A percentile compares a stretch with the other conserved stretches of the same genome.
Conservation (phyloP, 2,329 filamentous ascomycete genomes). For the Periconia sp. region DNA sequence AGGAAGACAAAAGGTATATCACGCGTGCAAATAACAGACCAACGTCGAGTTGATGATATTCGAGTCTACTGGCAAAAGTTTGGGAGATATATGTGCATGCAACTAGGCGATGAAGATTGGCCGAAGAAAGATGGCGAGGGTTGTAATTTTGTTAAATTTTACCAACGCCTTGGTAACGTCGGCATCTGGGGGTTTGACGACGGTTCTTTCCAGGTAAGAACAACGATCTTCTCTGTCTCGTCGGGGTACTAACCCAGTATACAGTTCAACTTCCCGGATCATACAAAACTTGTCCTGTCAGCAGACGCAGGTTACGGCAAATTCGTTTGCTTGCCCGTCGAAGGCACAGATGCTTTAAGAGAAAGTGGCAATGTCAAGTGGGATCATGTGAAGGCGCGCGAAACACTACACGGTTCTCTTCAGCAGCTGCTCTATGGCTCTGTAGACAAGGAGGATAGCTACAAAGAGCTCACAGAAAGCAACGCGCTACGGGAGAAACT, state of each 20-base stretch:
- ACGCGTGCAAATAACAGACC: constrained; percentile 65
- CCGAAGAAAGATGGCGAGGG: constrained; percentile 53
- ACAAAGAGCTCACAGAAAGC: constrained; percentile 65
- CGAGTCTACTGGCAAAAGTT: constrained; percentile 71
- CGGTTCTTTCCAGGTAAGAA: constrained; percentile 73
- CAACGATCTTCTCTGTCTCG: constrained; percentile 1
- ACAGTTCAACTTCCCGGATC: constrained; percentile 85
- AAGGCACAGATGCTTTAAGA: constrained; percentile 70
- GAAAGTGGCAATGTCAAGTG: constrained; percentile 67
- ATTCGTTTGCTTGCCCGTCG: constrained; percentile 77
- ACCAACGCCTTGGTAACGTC: constrained; percentile 80
- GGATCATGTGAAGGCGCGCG: constrained; percentile 71
- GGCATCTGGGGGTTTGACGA: constrained; percentile 83
- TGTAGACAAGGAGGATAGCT: constrained; percentile 56
- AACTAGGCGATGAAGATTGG: constrained; percentile 53
- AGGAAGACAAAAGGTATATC: constrained; percentile 66
- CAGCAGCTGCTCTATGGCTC: constrained; percentile 72
- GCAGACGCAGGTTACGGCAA: constrained; percentile 76
- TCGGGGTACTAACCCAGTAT: constrained; percentile 1
- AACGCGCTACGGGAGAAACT: constrained; percentile 79
- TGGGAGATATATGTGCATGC: constrained; percentile 69
- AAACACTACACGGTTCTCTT: constrained; percentile 73
- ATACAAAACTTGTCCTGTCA: constrained; percentile 83
- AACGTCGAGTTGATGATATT: constrained; percentile 62
- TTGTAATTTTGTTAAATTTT: constrained; percentile 72